Evolutionary conservation across 1,139 yeast species (phyloP).

Genomic region (Geotrichum citri-aurantii): DNA sequence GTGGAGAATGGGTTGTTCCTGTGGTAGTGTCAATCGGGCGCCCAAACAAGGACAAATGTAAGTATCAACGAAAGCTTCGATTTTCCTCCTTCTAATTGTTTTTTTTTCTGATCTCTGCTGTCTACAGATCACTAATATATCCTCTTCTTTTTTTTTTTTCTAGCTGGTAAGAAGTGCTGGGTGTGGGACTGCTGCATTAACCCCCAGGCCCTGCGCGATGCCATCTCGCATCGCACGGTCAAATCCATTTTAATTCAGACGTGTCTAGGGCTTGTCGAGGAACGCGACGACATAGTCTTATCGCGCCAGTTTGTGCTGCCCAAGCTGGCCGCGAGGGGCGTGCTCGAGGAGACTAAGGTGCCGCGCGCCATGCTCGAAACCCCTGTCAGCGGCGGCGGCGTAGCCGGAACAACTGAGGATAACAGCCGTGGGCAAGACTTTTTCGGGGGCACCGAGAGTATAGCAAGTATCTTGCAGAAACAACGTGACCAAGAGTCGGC

Average conservation of each 20-base stretch:
- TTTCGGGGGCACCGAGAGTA: neutral
- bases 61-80: neutral
- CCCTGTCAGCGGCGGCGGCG: neutral
- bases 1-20: slow-evolving; percentile 81
- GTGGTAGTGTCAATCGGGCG: slow-evolving; percentile 57
- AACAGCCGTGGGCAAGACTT: neutral
- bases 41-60: slow-evolving; percentile 49
- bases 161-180: slow-evolving; percentile 53
- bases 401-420: neutral
- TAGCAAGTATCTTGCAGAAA: slow-evolving; percentile 1
- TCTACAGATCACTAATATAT: neutral
- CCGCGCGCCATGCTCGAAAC: slow-evolving; percentile 15
- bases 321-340: slow-evolving; percentile 32
- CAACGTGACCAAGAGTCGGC: slow-evolving; percentile 15
- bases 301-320: slow-evolving; percentile 30
- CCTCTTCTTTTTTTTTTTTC: neutral
- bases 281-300: slow-evolving; percentile 23
- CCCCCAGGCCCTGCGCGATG: slow-evolving; percentile 31
- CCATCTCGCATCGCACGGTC: slow-evolving; percentile 56
- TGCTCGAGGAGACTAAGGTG: slow-evolving; percentile 24
- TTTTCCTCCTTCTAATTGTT: neutral
- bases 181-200: slow-evolving; percentile 64
- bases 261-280: slow-evolving; percentile 35
- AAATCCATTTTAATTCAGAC: slow-evolving; percentile 56
- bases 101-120: neutral